A percentile compares a stretch with the other conserved stretches of the same genome.
Conservation (phyloP, 2,329 filamentous ascomycete genomes). For the Neonectria faginata region DNA sequence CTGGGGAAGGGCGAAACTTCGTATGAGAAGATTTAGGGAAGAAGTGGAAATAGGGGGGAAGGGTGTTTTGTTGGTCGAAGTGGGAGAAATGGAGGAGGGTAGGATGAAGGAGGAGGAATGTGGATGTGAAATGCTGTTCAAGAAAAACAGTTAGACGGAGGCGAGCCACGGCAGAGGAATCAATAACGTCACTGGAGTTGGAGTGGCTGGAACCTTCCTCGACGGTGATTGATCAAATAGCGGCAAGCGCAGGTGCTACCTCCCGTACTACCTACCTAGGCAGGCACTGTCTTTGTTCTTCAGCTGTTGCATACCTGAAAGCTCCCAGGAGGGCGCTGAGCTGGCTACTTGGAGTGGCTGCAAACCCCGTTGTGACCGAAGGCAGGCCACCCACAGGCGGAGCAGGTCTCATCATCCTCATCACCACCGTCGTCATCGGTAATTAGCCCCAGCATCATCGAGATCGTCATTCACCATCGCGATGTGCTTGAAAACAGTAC, state of each 20-base stretch:
- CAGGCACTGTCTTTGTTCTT: not conserved
- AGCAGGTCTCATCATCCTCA: conserved; percentile 32
- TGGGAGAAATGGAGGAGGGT: not conserved
- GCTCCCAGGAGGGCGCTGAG: not conserved
- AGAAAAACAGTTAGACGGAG: not conserved
- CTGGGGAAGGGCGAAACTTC: not conserved
- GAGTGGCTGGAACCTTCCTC: conserved; percentile 14
- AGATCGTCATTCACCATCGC: conserved; percentile 40
- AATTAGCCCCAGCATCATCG: conserved; percentile 11
- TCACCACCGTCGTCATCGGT: conserved; percentile 38
- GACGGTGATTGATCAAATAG: not conserved
- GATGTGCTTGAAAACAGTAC: conserved; percentile 32
- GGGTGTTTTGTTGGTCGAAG: not conserved
- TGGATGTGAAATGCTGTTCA: not conserved
- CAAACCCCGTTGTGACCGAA: not conserved
- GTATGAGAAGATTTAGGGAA: conserved; percentile 14
- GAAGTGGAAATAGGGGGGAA: not conserved
- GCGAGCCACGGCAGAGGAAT: conserved; percentile 21
- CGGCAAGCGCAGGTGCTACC: conserved; percentile 1
- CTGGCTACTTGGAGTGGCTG: not conserved
- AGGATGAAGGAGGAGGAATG: not conserved
- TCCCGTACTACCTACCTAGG: not conserved
- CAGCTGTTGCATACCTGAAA: not conserved
- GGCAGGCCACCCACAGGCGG: not conserved
- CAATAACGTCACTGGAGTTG: conserved; percentile 28